Base-by-base conservation (phyloP, 2,329 filamentous ascomycete species). In the Paramyrothecium roridum region DNA sequence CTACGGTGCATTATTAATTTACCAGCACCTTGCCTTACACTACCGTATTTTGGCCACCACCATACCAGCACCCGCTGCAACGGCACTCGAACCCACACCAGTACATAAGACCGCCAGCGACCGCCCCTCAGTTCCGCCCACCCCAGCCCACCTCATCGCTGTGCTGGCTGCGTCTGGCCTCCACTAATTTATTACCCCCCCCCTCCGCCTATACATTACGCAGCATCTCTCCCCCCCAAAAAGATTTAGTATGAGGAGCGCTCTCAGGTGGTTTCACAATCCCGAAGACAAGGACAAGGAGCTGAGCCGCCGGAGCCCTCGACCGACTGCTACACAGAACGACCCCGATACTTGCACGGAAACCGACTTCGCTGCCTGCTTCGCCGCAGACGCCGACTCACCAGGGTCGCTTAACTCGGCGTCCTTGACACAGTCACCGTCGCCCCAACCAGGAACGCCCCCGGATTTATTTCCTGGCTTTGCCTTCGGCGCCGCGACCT, bases 401-500 rank as follows among this genome's bases (percentile, higher is more conserved):
- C 67, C 67, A 60, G 68, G 63, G 57, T 70, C 68, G 54, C 64
- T 70, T 60, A 66, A 64, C 61, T 71, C 68, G 57, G 62, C 60
- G 56, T 69, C 69, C 59, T 65, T 68, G 63, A 71, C 70, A 61
- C 69, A 67, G 61, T 69, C 68, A 57, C 66, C 69, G 56, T 71
- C 70, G 63, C 69, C 70, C 61, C 69, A 72, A 60, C 68, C 70
- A 53, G 62, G 62, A 58, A 72, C 70, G 50, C 65, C 65, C 34
- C 63, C 60, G 50, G 62, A 67, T 45, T 52, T 57, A 53, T 60
- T 62, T 61, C 66, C 60, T 66, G 61, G 58, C 37, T 43, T 43
- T 13, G 37, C 7, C n/a, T 43, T 19, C 12, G 37, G 37, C 62
- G 59, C 61, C 54, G 63, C 61, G 62, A 57, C 63, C 61, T 58